Conservation (phyloP, 2,329 filamentous ascomycete genomes). For the Verticillium dahliae region DNA sequence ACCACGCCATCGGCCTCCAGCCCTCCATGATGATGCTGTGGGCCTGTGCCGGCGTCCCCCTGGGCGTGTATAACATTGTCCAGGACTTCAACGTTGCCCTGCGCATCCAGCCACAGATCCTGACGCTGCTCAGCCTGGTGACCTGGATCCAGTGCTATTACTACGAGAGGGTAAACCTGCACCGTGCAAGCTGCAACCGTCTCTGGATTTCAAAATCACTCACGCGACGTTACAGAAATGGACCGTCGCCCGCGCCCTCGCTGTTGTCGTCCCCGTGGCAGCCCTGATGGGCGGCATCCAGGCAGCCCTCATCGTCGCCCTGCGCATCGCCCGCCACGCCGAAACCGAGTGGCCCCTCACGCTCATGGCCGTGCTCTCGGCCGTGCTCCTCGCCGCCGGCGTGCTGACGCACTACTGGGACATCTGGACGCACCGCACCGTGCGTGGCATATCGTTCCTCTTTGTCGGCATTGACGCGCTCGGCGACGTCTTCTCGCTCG, state of each 20-base stretch:
- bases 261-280: constrained; percentile 44
- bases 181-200: neutral
- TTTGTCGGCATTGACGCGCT: constrained; percentile 66
- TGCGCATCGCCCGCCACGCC: constrained; percentile 35
- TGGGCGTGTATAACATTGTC: constrained; percentile 46
- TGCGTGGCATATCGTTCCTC: constrained; percentile 64
- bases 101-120: constrained; percentile 34
- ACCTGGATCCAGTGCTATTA: constrained; percentile 38
- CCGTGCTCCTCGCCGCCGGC: constrained; percentile 55
- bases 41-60: constrained; percentile 59
- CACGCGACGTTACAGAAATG: constrained; percentile 34
- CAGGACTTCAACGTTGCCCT: constrained; percentile 33
- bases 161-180: constrained; percentile 29
- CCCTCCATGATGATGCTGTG: constrained; percentile 68
- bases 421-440: constrained; percentile 59
- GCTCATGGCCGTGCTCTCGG: constrained; percentile 61
- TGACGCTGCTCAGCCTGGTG: constrained; percentile 32
- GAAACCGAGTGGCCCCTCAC: constrained; percentile 54
- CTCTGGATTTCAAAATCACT: neutral
- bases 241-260: constrained; percentile 39
- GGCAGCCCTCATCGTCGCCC: constrained; percentile 50
- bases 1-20: constrained; percentile 59
- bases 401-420: constrained; percentile 65
- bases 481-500: constrained; percentile 60
- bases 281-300: constrained; percentile 53